Evolutionary conservation across 2,329 filamentous ascomycete species (phyloP), one percentile per base, ranked within the genome.

Genomic region (Waltergamsia citrina): DNA sequence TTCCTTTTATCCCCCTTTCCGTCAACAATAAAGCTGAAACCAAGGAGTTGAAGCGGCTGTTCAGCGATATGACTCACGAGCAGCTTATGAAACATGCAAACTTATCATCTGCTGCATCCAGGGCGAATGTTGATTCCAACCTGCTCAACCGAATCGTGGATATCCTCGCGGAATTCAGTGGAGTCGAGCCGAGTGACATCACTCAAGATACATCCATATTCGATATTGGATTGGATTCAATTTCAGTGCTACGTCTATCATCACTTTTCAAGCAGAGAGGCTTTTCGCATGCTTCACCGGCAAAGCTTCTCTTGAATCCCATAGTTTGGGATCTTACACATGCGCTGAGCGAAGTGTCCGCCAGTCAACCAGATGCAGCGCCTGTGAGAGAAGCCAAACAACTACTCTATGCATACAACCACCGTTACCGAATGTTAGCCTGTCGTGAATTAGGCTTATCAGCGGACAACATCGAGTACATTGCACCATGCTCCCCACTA

Each of bases 11-110:
- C 35, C 88, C 88, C 0, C 64, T 95, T 0, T 93, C 85, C 2
- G 64, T 83, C 6, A 95, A 94, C 53, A 94, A 94, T 56, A 95
- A 95, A 51, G 81, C 82, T 0, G 87, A 95, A 46, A 67, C 69
- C 6, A 90, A 82, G 47, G 64, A 67, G 23, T 58, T 95, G 3
- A 79, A 72, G 37, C 55, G 59, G 1, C 56, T 93, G 2, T 94
- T 90, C 47, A 57, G 70, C 8, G 58, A 62, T 0, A 51, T 90
- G 4, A 67, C 71, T 0, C 57, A 71, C 0, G 72, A 76, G 22
- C 63, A 78, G 7, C 59, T 93, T 15, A 75, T 85, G 41, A n/a
- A n/a, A n/a, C n/a, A n/a, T n/a, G n/a, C n/a, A n/a, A 57, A 57
- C 2, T 56, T 84, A 4, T 30, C 29, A 65, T 67, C 19, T 12